Evolutionary conservation across 2,329 filamentous ascomycete genomes (phyloP).

Genomic region (Chrysosporium queenslandicum): DNA sequence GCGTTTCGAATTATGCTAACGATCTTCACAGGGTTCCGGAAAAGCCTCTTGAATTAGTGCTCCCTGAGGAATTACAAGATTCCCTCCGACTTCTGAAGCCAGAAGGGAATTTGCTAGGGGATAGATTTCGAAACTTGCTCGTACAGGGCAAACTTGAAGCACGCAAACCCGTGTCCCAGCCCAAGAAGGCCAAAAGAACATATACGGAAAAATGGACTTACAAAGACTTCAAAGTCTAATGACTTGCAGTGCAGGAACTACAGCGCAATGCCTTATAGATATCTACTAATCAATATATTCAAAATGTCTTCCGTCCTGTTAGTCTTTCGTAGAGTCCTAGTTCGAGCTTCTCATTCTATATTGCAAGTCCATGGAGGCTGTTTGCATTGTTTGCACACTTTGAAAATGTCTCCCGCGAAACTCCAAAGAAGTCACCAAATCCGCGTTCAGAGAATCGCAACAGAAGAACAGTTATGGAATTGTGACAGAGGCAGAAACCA

Average conservation of each 20-base stretch:
- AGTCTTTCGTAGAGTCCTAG: background rate
- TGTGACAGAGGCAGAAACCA: constrained; percentile 20
- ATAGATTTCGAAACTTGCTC: constrained; percentile 80
- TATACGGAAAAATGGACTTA: constrained; percentile 93
- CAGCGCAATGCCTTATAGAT: background rate
- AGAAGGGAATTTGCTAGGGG: constrained; percentile 88
- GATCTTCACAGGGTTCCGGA: constrained; percentile 46
- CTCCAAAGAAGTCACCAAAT: background rate
- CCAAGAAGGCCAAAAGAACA: constrained; percentile 70
- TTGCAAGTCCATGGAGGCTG: background rate
- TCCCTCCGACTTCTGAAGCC: constrained; percentile 74
- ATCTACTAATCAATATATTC: background rate
- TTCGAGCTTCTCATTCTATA: background rate
- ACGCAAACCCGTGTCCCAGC: constrained; percentile 65
- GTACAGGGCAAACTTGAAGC: constrained; percentile 82
- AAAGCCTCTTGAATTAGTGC: constrained; percentile 66
- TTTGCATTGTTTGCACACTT: constrained; percentile 16
- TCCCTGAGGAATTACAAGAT: constrained; percentile 75
- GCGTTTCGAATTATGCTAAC: constrained; percentile 4
- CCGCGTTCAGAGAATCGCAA: background rate
- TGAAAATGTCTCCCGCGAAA: too few relatives aligned
- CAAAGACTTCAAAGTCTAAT: constrained; percentile 70
- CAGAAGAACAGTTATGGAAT: constrained; percentile 1
- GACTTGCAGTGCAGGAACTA: background rate
- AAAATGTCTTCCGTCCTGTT: background rate